Percentiles rank a stretch among this genome's conserved stretches.
phyloP scores from a whole-genome alignment of 495 filamentous ascomycete genomes.

The Penicillium salamii region DNA sequence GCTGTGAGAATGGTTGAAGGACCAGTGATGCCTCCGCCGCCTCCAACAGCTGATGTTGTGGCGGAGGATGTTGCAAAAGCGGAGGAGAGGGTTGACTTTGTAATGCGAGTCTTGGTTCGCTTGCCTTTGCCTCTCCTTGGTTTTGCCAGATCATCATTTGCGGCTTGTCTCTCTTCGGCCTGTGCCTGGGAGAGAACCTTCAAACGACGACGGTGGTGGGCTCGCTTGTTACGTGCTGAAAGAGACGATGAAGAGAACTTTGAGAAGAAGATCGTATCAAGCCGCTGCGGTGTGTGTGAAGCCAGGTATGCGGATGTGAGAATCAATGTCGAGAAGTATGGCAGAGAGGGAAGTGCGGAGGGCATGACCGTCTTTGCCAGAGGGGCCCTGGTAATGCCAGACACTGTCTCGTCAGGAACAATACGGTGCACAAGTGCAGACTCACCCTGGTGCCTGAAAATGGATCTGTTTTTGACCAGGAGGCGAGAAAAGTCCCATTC shows the following conservation, averaged over 20 bases:
- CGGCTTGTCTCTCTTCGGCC: conserved; percentile 33
- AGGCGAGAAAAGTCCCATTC: conserved; percentile 81
- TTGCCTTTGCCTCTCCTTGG: conserved; percentile 38
- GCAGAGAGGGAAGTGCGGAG: conserved; percentile 51
- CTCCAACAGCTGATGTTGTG: conserved; percentile 35
- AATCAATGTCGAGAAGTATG: conserved; percentile 78
- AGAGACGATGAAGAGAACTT: conserved; percentile 63
- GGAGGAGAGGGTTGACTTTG: conserved; percentile 46
- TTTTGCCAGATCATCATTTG: conserved; percentile 26
- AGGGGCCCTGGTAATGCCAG: conserved; percentile 24
- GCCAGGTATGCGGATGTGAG: conserved; percentile 88
- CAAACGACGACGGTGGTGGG: conserved; percentile 55
- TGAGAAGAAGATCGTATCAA: conserved; percentile 81
- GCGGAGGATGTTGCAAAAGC: conserved; percentile 41
- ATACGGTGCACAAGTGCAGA: conserved; percentile 67
- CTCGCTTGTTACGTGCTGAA: conserved; percentile 46
- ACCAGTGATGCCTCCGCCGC: conserved; percentile 48
- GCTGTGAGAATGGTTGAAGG: conserved; percentile 70
- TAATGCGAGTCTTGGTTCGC: conserved; percentile 42
- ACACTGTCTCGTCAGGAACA: conserved; percentile 40
- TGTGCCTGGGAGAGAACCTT: conserved; percentile 45
- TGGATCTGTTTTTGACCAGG: conserved; percentile 64
- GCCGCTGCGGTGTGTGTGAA: conserved; percentile 76
- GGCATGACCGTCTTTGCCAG: conserved; percentile 28
- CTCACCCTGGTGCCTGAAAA: conserved; percentile 82